Conservation (phyloP, 441 rosid species). For the Rhodomyrtus psidioides region DNA sequence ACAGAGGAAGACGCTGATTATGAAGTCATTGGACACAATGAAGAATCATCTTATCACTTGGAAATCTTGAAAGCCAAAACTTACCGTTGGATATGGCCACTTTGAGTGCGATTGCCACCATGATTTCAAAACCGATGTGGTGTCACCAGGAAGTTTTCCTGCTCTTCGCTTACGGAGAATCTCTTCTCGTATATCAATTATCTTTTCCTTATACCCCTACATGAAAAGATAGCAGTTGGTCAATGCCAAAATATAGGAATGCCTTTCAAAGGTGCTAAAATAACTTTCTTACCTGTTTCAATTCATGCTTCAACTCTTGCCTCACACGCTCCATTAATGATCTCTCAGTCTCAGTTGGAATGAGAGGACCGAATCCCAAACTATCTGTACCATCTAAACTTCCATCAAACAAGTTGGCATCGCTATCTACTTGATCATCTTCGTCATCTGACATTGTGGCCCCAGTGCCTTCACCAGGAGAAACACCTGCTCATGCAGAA, state of each 20-base stretch:
- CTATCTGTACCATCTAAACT: background rate
- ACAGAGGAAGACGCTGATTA: background rate
- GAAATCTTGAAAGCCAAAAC: constrained; percentile 5
- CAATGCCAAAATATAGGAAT: background rate
- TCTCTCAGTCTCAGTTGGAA: background rate
- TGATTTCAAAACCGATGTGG: constrained; percentile 80
- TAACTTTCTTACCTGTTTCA: background rate
- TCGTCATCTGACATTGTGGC: background rate
- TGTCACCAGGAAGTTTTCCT: constrained; percentile 96
- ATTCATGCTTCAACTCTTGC: constrained; percentile 1
- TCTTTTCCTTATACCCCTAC: constrained; percentile 96
- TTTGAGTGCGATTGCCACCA: constrained; percentile 99
- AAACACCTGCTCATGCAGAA: background rate
- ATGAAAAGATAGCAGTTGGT: background rate
- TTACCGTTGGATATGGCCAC: constrained; percentile 98
- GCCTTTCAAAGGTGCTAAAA: background rate
- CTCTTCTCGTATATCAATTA: constrained; percentile 94
- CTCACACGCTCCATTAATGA: constrained; percentile 1
- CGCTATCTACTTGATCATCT: constrained; percentile 1
- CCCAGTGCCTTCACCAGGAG: background rate
- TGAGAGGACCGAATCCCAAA: constrained; percentile 1
- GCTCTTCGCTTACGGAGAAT: constrained; percentile 96
- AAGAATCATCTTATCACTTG: background rate
- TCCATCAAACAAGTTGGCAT: background rate
- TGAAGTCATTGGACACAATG: background rate